A percentile compares a stretch with the other conserved stretches of the same genome.
Evolutionary conservation across 345 rosid species (phyloP).

Genomic region (Ceriops decandra): DNA sequence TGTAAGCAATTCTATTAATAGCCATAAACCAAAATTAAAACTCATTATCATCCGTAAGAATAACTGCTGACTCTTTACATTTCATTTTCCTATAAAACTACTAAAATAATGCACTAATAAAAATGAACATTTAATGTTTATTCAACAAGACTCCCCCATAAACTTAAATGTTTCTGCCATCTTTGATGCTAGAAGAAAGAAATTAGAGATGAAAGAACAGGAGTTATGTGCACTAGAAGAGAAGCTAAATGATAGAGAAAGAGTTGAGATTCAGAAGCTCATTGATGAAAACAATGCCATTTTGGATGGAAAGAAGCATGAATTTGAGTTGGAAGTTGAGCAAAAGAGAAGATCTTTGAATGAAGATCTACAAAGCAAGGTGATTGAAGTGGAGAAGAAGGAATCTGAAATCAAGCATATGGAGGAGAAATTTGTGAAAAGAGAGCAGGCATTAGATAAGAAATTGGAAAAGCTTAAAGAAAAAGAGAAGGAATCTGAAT

Average conservation of each 20-base stretch:
- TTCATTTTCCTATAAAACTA: too few species aligned
- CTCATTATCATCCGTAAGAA: too few species aligned
- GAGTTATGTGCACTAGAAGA: constrained; percentile 63
- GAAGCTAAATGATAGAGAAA: constrained; percentile 78
- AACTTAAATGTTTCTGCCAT: too few species aligned
- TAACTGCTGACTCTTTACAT: too few species aligned
- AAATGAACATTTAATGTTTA: too few species aligned
- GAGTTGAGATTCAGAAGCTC: constrained; percentile 75
- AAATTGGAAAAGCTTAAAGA: constrained; percentile 69
- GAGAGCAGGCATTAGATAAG: constrained; percentile 70
- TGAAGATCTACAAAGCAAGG: constrained; percentile 63
- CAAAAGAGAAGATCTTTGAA: constrained; percentile 66
- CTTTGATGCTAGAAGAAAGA: constrained; percentile 50
- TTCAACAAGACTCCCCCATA: too few species aligned
- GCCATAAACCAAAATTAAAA: too few species aligned
- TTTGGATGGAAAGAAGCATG: constrained; percentile 60
- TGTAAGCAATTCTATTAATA: too few species aligned
- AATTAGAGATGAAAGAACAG: constrained; percentile 58
- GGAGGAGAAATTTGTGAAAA: constrained; percentile 77
- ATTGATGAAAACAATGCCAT: constrained; percentile 69
- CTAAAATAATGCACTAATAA: too few species aligned
- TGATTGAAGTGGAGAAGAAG: constrained; percentile 68
- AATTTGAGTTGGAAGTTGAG: constrained; percentile 76
- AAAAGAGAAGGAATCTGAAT: constrained; percentile 65
- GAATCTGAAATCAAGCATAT: constrained; percentile 75